These are phyloP conservation scores for Cetraspora pellucida DNA, from an alignment of 192 early-diverging fungal genomes.

Conservation along the genomic window DNA sequence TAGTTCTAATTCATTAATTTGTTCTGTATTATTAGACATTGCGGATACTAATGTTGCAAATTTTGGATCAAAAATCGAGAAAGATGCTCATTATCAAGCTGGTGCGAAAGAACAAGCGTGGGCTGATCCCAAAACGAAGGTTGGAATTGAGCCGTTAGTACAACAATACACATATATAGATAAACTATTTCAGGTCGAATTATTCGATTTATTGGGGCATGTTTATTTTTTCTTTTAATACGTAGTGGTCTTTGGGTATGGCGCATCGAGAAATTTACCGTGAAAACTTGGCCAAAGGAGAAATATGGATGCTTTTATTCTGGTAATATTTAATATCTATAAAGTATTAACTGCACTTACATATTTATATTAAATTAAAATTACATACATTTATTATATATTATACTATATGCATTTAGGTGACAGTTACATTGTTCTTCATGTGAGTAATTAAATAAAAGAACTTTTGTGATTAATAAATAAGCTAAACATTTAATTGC, in stretches of 20 bases:
- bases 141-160: slow-evolving; percentile 43
- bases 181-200: neutral
- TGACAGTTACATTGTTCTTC: slow-evolving; percentile 77
- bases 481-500: neutral
- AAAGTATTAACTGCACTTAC: neutral
- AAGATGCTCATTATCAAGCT: slow-evolving; percentile 60
- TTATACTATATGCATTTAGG: too few species aligned
- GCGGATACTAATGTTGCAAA: slow-evolving; percentile 59
- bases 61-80: slow-evolving; percentile 61
- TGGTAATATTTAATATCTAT: slow-evolving; percentile 38
- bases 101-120: slow-evolving; percentile 63
- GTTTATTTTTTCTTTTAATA: neutral
- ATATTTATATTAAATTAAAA: neutral
- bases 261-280: slow-evolving; percentile 79
- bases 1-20: neutral
- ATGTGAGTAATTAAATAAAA: slow-evolving; percentile 46
- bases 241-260: slow-evolving; percentile 73
- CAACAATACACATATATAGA: neutral
- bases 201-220: neutral
- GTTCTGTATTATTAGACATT: slow-evolving; percentile 39
- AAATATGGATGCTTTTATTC: slow-evolving; percentile 70
- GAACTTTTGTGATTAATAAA: neutral
- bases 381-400: neutral
- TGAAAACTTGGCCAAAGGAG: slow-evolving; percentile 63
- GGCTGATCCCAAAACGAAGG: slow-evolving; percentile 52